Evolutionary conservation across 495 filamentous ascomycete genomes (phyloP), one percentile per base, ranked within the genome.

Genomic region (Lepraria neglecta): DNA sequence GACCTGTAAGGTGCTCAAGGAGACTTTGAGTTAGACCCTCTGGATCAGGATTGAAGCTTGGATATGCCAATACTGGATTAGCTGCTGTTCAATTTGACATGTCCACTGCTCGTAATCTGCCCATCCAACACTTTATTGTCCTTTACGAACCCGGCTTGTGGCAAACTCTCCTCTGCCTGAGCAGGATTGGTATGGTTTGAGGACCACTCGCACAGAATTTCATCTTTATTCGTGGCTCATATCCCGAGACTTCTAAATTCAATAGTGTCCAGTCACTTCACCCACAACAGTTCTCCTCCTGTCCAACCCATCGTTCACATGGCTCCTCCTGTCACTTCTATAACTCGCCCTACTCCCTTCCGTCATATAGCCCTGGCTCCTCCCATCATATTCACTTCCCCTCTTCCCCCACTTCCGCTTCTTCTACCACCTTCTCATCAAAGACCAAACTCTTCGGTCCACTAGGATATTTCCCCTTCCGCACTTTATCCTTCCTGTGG

Each of bases 401-500:
- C 43, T 54, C 45, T 51, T 52, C 38, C 56, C 48, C 48, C 56
- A 53, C 52, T 61, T 59, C 63, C 65, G 73, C 28, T 63, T 43
- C 48, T 27, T 52, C 57, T 21, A 54, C 61, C 58, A 72, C 64
- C 57, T 56, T 65, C 28, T 68, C 62, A 43, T 62, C 67, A 24
- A 46, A 65, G 70, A 14, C n/a, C 53, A 54, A 3, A 27, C 53
- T 44, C 64, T 24, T 67, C 15, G 24, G 58, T 0, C 64, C 64
- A 1, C 69, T 70, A 9, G 69, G 71, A 31, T 65, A 70, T 11
- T 55, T 56, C 12, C 69, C 68, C 55, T 69, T 70, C 11, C 64
- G 17, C 11, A 74, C 73, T 61, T 73, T 73, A 1, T 61, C 31
- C 28, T 68, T 64, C 48, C 74, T 70, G 38, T 72, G 68, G 65